Percentiles rank a stretch among this genome's conserved stretches.
These are phyloP conservation scores for Citrullus mucosospermus DNA, from an alignment of 306 rosid genomes.

Conservation along the genomic window DNA sequence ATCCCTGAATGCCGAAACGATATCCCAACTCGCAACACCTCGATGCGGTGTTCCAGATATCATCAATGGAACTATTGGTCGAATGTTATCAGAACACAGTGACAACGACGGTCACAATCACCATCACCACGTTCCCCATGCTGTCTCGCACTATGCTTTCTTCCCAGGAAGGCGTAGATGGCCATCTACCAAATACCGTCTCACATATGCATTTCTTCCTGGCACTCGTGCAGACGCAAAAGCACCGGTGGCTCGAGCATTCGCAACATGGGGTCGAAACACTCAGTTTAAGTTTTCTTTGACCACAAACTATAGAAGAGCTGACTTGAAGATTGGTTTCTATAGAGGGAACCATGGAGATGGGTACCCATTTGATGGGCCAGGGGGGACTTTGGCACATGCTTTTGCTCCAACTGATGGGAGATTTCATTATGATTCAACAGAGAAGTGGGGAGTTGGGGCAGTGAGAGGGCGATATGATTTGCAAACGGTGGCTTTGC, in stretches of 20 bases:
- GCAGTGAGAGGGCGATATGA: background rate
- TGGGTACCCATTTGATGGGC: slow-evolving; percentile 1
- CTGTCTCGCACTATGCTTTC: background rate
- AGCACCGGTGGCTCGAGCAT: background rate
- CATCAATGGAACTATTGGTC: background rate
- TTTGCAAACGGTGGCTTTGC: slow-evolving; percentile 5
- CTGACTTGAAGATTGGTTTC: background rate
- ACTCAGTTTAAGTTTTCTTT: slow-evolving; percentile 1
- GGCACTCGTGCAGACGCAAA: background rate
- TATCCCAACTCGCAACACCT: background rate
- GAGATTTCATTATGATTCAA: slow-evolving; percentile 4
- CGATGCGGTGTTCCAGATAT: background rate
- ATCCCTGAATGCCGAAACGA: background rate
- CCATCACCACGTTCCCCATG: background rate
- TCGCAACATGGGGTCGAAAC: background rate
- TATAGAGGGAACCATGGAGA: background rate
- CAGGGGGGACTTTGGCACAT: slow-evolving; percentile 1
- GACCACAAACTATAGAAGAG: background rate
- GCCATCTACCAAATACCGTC: background rate
- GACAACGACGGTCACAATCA: no score
- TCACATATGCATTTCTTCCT: background rate
- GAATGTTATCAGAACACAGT: background rate
- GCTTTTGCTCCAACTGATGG: slow-evolving; percentile 8
- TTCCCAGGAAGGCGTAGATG: background rate
- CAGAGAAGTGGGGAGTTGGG: slow-evolving; percentile 1